Evolutionary conservation across 192 early-diverging fungal genomes (phyloP).

Genomic region (Dissophora ornata): DNA sequence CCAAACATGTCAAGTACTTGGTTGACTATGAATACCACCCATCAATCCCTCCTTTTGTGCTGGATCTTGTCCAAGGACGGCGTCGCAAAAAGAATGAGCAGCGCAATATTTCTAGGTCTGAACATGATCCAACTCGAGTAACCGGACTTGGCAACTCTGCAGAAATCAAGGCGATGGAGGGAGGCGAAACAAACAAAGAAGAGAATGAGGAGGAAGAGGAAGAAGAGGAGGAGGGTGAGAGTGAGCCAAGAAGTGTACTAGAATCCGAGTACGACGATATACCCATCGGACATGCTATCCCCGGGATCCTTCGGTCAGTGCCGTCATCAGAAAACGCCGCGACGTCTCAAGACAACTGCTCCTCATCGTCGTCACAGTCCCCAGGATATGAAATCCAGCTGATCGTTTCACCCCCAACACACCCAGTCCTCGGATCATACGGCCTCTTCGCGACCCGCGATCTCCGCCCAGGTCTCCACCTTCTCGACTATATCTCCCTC

Average conservation of each 20-base stretch:
- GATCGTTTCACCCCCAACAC: slow-evolving; percentile 22
- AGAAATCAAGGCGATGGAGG: not conserved
- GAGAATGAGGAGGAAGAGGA: not conserved
- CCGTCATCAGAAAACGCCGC: too few species aligned
- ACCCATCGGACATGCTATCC: slow-evolving; percentile 37
- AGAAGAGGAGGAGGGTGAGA: not conserved
- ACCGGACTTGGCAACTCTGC: too few species aligned
- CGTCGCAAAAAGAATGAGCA: slow-evolving; percentile 7
- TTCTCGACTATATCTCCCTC: slow-evolving; percentile 48
- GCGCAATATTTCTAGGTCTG: not conserved
- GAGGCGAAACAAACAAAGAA: not conserved
- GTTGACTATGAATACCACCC: slow-evolving; percentile 47
- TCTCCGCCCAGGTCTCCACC: slow-evolving; percentile 32
- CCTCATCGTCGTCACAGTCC: not conserved
- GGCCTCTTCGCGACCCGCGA: slow-evolving; percentile 34
- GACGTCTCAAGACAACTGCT: not conserved
- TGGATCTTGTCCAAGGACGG: slow-evolving; percentile 41
- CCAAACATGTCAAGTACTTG: slow-evolving; percentile 41
- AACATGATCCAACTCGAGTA: too few species aligned
- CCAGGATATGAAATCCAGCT: slow-evolving; percentile 30
- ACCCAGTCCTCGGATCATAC: slow-evolving; percentile 48
- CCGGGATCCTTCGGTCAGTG: slow-evolving; percentile 9
- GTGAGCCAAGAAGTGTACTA: not conserved
- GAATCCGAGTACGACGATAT: slow-evolving; percentile 31
- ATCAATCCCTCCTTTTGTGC: slow-evolving; percentile 7